A percentile compares a stretch with the other conserved stretches of the same genome.
phyloP scores from a whole-genome alignment of 768 basidiomycete species.

The Tulasnella sp. region DNA sequence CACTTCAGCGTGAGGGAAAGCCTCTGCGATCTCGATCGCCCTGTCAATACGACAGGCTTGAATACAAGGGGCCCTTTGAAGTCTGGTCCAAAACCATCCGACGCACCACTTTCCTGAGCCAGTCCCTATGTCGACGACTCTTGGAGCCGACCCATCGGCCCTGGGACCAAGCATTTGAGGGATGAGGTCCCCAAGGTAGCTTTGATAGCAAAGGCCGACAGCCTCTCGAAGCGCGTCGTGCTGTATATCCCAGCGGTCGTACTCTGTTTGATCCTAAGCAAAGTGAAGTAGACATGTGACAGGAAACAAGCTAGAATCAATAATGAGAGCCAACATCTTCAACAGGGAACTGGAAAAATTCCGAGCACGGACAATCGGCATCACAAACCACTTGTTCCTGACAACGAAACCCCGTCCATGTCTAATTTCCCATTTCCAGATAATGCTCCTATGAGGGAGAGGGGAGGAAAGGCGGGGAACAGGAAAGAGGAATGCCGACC shows the following conservation, averaged over 20 bases:
- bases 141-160: neutral
- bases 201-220: neutral
- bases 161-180: neutral
- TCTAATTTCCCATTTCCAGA: neutral
- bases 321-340: too few relatives aligned
- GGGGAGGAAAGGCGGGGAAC: neutral
- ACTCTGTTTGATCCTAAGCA: neutral
- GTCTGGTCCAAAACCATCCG: neutral
- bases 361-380: neutral
- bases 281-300: neutral
- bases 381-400: neutral
- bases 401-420: neutral
- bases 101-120: neutral
- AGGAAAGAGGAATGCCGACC: neutral
- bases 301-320: neutral
- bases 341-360: neutral
- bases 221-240: neutral
- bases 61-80: neutral
- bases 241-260: neutral
- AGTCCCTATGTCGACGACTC: neutral
- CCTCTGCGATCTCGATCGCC: slow-evolving; percentile 9
- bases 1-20: slow-evolving; percentile 7
- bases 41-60: neutral
- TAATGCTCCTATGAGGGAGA: neutral
- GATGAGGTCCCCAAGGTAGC: neutral